Evolutionary conservation across 495 filamentous ascomycete genomes (phyloP), one percentile per base, ranked within the genome.

Genomic region (Haplographium delicatum): DNA sequence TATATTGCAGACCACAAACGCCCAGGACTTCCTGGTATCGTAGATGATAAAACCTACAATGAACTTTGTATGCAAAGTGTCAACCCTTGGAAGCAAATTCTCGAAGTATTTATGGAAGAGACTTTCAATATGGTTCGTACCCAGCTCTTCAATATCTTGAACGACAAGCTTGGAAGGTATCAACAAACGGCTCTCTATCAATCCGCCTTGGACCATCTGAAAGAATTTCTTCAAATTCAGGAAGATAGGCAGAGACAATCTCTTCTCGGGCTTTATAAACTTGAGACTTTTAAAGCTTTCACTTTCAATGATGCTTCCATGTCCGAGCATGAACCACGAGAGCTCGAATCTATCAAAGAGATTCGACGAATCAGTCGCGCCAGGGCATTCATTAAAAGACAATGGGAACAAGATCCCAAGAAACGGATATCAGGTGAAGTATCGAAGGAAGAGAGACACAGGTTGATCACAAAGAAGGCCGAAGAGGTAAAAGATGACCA

Each of bases 401-500:
- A 44, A 15, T 18, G 5, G 6, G 8, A n/a, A 5, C 7, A 16
- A 6, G 23, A 18, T 13, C n/a, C 18, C 7, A 52, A 35, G 20
- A 47, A 30, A 27, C 72, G 26, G 54, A 52, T 26, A 9, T 2
- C 23, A 6, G 34, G 18, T 5, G 37, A 39, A 19, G 2, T 43
- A 19, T 9, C 37, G 5, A 16, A 33, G 10, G 59, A 64, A 27
- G 50, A 54, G 1, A 61, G 58, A 50, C 50, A 45, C 3, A 50
- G 63, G 2, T 56, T 64, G 10, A 2, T 51, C 1, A 18, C 31
- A 2, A 46, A 47, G 5, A 61, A 61, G 49, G 35, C 44, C 22
- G 59, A 11, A 1, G 25, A 41, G 9, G 34, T 57, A 20, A 54
- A 16, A 20, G 49, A 58, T 31, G 54, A 62, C 25, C 48, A 72